Percentiles rank a stretch among this genome's conserved stretches.
These are phyloP conservation scores for Agapanthus africanus DNA, from an alignment of 106 monocot genomes.

Conservation along the genomic window DNA sequence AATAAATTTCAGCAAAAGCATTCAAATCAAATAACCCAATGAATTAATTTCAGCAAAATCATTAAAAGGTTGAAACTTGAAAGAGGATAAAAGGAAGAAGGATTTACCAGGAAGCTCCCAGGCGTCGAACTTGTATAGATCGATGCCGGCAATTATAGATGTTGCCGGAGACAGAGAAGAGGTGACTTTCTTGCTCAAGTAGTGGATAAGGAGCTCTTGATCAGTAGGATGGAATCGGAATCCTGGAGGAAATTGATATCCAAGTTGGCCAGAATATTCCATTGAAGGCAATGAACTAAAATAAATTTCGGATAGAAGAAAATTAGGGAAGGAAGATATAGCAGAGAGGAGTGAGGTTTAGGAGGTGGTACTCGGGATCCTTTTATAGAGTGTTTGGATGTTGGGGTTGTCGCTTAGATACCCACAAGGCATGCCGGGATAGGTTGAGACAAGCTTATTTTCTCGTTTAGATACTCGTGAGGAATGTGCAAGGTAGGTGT, in stretches of 20 bases:
- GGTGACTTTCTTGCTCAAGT: constrained; percentile 24
- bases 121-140: constrained; percentile 40
- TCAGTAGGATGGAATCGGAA: constrained; percentile 44
- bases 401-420: constrained; percentile 5
- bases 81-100: too few species aligned
- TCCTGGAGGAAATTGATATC: constrained; percentile 25
- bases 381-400: constrained; percentile 8
- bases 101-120: constrained; percentile 47
- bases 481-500: neutral
- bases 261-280: neutral
- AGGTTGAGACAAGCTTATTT: too few species aligned
- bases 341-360: neutral
- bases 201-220: constrained; percentile 37
- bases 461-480: neutral
- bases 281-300: neutral
- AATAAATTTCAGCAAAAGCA: too few species aligned
- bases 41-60: too few species aligned
- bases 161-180: constrained; percentile 10
- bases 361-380: neutral
- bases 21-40: too few species aligned
- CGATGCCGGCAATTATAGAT: constrained; percentile 28
- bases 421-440: neutral
- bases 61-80: too few species aligned
- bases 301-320: neutral
- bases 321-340: neutral